A percentile compares a stretch with the other conserved stretches of the same genome.
These are phyloP conservation scores for Boletus mariae DNA, from an alignment of 1,284 basidiomycete genomes.

Conservation along the genomic window DNA sequence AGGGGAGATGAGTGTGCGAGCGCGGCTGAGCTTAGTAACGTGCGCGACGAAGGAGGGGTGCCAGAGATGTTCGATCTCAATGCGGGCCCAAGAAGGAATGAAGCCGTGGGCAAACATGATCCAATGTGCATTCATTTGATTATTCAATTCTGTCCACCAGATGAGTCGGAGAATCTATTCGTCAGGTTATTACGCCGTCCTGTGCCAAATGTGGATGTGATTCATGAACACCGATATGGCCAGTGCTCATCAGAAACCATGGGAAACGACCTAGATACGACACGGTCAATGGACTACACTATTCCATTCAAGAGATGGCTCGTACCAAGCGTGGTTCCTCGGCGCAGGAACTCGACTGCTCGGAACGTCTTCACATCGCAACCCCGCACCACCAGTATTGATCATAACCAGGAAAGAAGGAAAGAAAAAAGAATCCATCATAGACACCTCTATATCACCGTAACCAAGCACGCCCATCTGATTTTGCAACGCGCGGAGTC, in stretches of 20 bases:
- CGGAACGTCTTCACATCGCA: background rate
- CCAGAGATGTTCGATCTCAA: background rate
- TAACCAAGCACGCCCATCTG: slow-evolving; percentile 9
- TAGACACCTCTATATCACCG: slow-evolving; percentile 7
- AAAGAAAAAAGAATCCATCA: slow-evolving; percentile 9
- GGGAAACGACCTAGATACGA: slow-evolving; percentile 8
- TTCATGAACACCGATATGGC: background rate
- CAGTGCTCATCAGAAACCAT: background rate
- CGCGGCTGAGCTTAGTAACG: background rate
- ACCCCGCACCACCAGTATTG: background rate
- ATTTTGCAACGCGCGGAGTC: slow-evolving; percentile 3
- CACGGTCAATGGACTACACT: slow-evolving; percentile 9
- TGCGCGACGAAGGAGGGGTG: background rate
- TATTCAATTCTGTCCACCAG: slow-evolving; percentile 2
- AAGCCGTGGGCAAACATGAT: background rate
- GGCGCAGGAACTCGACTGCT: background rate
- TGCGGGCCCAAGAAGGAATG: background rate
- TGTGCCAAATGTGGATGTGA: background rate
- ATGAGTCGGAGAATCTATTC: slow-evolving; percentile 4
- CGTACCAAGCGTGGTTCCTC: slow-evolving; percentile 14
- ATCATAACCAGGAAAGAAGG: slow-evolving; percentile 8
- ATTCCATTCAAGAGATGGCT: background rate
- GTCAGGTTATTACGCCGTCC: slow-evolving; percentile 5
- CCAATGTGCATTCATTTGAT: slow-evolving; percentile 5
- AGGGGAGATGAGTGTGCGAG: slow-evolving; percentile 3